Conservation (phyloP, 2,329 filamentous ascomycete species). For the Aureobasidium sp. region DNA sequence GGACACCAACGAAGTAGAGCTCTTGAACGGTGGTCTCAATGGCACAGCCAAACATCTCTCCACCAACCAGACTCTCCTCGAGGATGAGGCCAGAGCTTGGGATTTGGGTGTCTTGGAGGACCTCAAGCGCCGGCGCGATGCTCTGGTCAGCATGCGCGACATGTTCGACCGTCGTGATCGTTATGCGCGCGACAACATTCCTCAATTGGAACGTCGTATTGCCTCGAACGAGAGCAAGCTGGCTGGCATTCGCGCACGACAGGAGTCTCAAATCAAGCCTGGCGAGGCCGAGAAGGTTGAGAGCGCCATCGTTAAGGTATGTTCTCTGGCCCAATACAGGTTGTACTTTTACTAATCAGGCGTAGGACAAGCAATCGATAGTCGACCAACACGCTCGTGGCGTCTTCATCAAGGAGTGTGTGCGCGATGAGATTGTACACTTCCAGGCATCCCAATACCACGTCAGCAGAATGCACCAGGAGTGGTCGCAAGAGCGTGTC, state of each 20-base stretch:
- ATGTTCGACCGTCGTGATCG: conserved; percentile 86
- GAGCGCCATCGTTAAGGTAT: conserved; percentile 77
- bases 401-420: conserved; percentile 88
- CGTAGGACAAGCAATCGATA: conserved; percentile 89
- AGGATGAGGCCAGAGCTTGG: conserved; percentile 88
- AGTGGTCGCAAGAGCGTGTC: conserved; percentile 95
- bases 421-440: conserved; percentile 79
- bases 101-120: conserved; percentile 88
- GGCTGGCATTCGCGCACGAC: conserved; percentile 62
- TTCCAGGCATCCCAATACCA: conserved; percentile 90
- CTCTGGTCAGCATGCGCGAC: conserved; percentile 79
- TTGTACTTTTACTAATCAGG: not conserved
- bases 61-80: conserved; percentile 67
- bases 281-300: conserved; percentile 90
- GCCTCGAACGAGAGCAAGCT: conserved; percentile 78
- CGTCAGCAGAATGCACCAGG: conserved; percentile 80
- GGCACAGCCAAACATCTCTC: conserved; percentile 81
- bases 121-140: conserved; percentile 82
- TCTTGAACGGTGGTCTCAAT: conserved; percentile 80
- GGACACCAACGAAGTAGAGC: conserved; percentile 80
- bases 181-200: conserved; percentile 85
- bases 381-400: conserved; percentile 88
- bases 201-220: conserved; percentile 75
- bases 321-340: too few relatives aligned
- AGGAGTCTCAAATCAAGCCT: conserved; percentile 65